Conservation (phyloP, 192 early-diverging fungal species). For the Backusella sp. region DNA sequence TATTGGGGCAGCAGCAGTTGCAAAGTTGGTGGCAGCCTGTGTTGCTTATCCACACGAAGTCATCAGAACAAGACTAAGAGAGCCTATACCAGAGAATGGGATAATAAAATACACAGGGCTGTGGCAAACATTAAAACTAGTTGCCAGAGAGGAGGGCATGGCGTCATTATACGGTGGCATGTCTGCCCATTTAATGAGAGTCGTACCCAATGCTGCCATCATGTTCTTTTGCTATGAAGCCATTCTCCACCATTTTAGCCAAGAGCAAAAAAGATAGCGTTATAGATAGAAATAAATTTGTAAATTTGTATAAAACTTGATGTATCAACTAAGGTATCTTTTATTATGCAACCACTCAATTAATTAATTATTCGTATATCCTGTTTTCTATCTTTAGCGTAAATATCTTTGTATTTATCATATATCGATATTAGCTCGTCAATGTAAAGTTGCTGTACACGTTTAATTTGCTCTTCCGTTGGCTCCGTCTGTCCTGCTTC, state of each 20-base stretch:
- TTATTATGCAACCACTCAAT: neutral
- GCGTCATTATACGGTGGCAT: slow-evolving; percentile 92
- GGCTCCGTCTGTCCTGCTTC: slow-evolving; percentile 33
- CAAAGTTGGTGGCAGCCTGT: slow-evolving; percentile 87
- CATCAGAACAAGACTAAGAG: slow-evolving; percentile 84
- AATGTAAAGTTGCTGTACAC: slow-evolving; percentile 66
- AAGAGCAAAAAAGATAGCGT: neutral
- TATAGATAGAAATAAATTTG: neutral
- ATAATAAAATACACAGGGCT: slow-evolving; percentile 78
- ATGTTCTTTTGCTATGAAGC: slow-evolving; percentile 89
- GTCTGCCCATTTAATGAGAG: slow-evolving; percentile 90
- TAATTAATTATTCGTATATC: slow-evolving; percentile 61
- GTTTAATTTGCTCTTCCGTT: slow-evolving; percentile 49
- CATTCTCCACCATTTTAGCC: slow-evolving; percentile 52
- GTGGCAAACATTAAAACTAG: slow-evolving; percentile 47
- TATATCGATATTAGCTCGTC: slow-evolving; percentile 57
- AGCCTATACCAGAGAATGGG: slow-evolving; percentile 67
- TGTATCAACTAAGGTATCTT: neutral
- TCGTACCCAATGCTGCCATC: slow-evolving; percentile 95
- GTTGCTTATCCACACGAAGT: slow-evolving; percentile 97
- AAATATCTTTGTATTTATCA: slow-evolving; percentile 67
- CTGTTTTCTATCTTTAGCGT: slow-evolving; percentile 56
- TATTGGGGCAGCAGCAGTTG: slow-evolving; percentile 75
- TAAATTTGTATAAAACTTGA: neutral
- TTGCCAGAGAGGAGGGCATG: slow-evolving; percentile 80